Base-by-base conservation (phyloP, 2,329 filamentous ascomycete species). In the Botrytis galanthina region DNA sequence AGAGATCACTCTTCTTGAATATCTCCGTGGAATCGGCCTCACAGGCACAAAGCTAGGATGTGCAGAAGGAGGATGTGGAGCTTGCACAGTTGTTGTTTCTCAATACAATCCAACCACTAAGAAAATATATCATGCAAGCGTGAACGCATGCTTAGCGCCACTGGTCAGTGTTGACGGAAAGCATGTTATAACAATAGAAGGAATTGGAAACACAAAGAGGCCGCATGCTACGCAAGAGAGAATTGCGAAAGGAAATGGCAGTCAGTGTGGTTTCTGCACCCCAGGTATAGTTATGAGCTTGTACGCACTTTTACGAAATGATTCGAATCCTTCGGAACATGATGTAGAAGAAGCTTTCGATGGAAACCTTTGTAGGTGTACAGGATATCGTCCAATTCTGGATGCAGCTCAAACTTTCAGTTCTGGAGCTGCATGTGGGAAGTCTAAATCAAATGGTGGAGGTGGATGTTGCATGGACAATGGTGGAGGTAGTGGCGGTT, bases 281-380 rank as follows among this genome's bases (percentile, higher is more conserved):
- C 96, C 96, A 7, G 96, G 96, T 3, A 98, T 99, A 79, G 95
- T 98, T 75, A 98, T 98, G 93, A 98, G 95, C 81, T 83, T 98
- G 73, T 99, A 99, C 82, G 96, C 96, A 9, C 86, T 98, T 62
- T 86, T 99, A 46, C 89, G 96, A 74, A 98, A 98, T 80, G 92
- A 95, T 77, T 86, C 90, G 6, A 86, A 87, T 32, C 95, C 95
- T 0, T 91, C 90, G 4, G 90, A 95, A 79, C 89, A 93, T 77
- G 93, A 97, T 44, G 88, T 98, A 48, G 96, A 99, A 82, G 96
- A 98, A 83, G 95, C 95, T 0, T 98, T 98, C 79, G 96, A 99
- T 82, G 96, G 96, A 0, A 99, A 99, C 77, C 84, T 98, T 42
- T 99, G 96, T 81, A 76, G 96, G 71, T 99, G 96, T 83, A 99